Evolutionary conservation across 192 early-diverging fungal species (phyloP).

Genomic region (Rhizophagus clarus): DNA sequence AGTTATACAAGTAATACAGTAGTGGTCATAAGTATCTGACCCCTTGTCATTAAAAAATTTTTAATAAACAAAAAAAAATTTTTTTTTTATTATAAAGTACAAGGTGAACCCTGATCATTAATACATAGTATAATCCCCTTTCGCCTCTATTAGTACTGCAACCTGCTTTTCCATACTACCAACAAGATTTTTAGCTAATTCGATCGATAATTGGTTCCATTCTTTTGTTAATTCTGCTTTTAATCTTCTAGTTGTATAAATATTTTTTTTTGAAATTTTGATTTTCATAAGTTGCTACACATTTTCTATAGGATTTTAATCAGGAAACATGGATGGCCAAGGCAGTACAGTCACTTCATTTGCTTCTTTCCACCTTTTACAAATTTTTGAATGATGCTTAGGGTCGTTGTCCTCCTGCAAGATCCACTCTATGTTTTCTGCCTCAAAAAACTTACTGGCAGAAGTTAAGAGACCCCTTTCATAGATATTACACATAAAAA

Average conservation of each 20-base stretch:
- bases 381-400: not conserved
- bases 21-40: too few species aligned
- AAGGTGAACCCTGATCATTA: not conserved
- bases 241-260: not conserved
- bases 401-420: too few species aligned
- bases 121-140: conserved; percentile 13
- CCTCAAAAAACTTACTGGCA: too few species aligned
- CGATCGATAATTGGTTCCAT: not conserved
- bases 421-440: too few species aligned
- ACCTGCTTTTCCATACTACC: not conserved
- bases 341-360: not conserved
- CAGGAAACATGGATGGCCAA: conserved; percentile 14
- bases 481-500: too few species aligned
- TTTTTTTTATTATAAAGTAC: too few species aligned
- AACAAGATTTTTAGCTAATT: not conserved
- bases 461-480: too few species aligned
- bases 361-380: not conserved
- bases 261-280: conserved; percentile 19
- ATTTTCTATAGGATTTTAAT: conserved; percentile 27
- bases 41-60: too few species aligned
- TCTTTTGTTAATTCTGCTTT: conserved; percentile 5
- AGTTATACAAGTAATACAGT: too few species aligned
- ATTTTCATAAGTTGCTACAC: not conserved
- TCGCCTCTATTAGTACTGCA: not conserved
- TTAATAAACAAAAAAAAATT: too few species aligned